Evolutionary conservation across 345 rosid species (phyloP).

Genomic region (Cochlearia excelsa): DNA sequence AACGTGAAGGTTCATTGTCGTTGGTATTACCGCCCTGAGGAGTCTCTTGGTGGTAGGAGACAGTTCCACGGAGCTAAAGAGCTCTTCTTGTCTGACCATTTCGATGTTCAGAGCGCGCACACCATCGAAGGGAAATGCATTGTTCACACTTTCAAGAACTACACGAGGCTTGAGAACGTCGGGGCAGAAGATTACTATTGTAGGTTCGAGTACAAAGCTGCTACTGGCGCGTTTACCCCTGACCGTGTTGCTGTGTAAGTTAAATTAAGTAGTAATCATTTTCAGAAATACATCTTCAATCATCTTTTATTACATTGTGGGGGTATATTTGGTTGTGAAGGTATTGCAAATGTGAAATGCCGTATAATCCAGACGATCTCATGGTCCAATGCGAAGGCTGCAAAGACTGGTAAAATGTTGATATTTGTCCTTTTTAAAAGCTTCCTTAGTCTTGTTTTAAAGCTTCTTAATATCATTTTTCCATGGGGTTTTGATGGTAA

Average conservation of each 20-base stretch:
- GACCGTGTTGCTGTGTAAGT: constrained; percentile 90
- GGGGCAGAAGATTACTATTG: constrained; percentile 83
- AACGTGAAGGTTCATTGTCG: constrained; percentile 71
- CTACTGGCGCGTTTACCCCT: constrained; percentile 75
- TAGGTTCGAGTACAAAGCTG: constrained; percentile 78
- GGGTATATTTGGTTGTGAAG: constrained; percentile 40
- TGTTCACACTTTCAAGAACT: constrained; percentile 78
- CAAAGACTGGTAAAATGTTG: constrained; percentile 70
- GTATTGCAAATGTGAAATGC: constrained; percentile 92
- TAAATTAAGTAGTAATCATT: not conserved
- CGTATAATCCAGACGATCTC: constrained; percentile 79
- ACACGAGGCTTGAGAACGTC: constrained; percentile 79
- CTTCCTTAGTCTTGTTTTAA: no score
- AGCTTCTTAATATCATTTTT: no score
- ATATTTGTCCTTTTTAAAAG: constrained; percentile 1
- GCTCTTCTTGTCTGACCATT: constrained; percentile 73
- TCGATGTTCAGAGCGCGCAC: constrained; percentile 74
- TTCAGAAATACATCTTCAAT: not conserved
- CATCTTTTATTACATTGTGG: constrained; percentile 3
- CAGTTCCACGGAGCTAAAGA: constrained; percentile 88
- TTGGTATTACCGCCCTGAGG: constrained; percentile 90
- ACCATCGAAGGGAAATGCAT: constrained; percentile 80
- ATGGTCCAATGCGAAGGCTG: constrained; percentile 90
- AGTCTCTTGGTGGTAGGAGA: constrained; percentile 81
- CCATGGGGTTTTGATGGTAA: constrained; percentile 21